A percentile compares a stretch with the other conserved stretches of the same genome.
Conservation (phyloP, 2,329 filamentous ascomycete species). For the Sarocladium kiliense region DNA sequence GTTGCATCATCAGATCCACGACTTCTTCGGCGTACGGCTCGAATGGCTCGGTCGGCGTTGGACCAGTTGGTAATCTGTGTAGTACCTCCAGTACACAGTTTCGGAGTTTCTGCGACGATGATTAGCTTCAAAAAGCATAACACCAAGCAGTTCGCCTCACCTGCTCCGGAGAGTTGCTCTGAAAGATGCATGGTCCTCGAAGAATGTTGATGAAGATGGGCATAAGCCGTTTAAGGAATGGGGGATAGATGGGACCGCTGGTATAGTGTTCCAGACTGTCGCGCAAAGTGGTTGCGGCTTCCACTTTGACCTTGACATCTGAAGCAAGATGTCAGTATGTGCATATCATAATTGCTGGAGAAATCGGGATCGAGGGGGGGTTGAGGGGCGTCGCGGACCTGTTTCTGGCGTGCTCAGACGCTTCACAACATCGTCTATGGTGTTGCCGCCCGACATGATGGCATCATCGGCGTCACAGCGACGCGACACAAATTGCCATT, state of each 20-base stretch:
- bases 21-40: slow-evolving; percentile 85
- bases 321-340: not conserved
- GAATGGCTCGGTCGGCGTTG: slow-evolving; percentile 70
- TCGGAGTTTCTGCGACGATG: slow-evolving; percentile 64
- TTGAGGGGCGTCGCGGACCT: slow-evolving; percentile 34
- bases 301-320: slow-evolving; percentile 80
- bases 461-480: slow-evolving; percentile 39
- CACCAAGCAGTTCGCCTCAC: slow-evolving; percentile 38
- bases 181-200: slow-evolving; percentile 81
- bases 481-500: slow-evolving; percentile 30
- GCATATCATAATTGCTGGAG: too few relatives aligned
- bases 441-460: slow-evolving; percentile 52
- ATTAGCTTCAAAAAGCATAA: slow-evolving; percentile 15
- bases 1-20: slow-evolving; percentile 81
- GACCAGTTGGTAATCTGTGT: slow-evolving; percentile 71
- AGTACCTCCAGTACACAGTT: slow-evolving; percentile 93
- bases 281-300: slow-evolving; percentile 78
- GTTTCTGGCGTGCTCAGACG: slow-evolving; percentile 51
- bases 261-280: slow-evolving; percentile 90
- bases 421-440: slow-evolving; percentile 59
- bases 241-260: slow-evolving; percentile 67
- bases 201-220: slow-evolving; percentile 85
- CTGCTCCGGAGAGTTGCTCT: slow-evolving; percentile 86
- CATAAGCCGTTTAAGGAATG: slow-evolving; percentile 82
- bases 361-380: too few relatives aligned